A percentile compares a stretch with the other conserved stretches of the same genome.
Conservation (phyloP, 139 green algal species). For the Chlamydomonas incerta region DNA sequence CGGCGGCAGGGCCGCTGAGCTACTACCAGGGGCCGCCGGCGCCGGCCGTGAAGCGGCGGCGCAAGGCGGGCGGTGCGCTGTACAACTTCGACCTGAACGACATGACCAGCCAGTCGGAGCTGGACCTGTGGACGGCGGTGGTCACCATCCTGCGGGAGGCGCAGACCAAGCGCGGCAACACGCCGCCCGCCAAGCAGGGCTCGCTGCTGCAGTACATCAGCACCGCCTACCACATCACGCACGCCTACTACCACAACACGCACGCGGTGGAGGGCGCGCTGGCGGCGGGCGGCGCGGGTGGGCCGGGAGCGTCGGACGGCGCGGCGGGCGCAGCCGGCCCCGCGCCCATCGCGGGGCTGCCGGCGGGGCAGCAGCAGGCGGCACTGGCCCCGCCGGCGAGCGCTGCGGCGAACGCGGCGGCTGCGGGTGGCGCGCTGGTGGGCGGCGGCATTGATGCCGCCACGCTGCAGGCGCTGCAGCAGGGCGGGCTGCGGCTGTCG, state of each 20-base stretch:
- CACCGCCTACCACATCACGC: constrained; percentile 1
- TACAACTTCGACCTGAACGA: neutral
- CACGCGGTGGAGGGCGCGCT: neutral
- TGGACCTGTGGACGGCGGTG: constrained; percentile 18
- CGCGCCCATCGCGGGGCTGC: neutral
- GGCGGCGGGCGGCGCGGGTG: no score
- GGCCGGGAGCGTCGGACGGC: neutral
- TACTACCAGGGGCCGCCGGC: constrained; percentile 23
- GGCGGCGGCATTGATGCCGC: neutral
- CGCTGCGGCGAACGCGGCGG: neutral
- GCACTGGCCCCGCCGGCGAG: neutral
- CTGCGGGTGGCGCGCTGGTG: neutral
- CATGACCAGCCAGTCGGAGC: constrained; percentile 1
- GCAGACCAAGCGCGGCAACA: neutral
- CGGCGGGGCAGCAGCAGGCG: neutral
- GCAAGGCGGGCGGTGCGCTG: neutral
- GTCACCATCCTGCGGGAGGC: neutral
- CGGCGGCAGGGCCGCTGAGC: neutral
- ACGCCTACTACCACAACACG: neutral
- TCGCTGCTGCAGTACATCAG: neutral
- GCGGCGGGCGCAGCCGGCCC: neutral
- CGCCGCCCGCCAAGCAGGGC: neutral
- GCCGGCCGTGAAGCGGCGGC: constrained; percentile 1
- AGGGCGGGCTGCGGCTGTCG: neutral
- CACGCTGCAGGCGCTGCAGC: neutral